Evolutionary conservation across 768 basidiomycete genomes (phyloP).

Genomic region (Mycena sanguinolenta): DNA sequence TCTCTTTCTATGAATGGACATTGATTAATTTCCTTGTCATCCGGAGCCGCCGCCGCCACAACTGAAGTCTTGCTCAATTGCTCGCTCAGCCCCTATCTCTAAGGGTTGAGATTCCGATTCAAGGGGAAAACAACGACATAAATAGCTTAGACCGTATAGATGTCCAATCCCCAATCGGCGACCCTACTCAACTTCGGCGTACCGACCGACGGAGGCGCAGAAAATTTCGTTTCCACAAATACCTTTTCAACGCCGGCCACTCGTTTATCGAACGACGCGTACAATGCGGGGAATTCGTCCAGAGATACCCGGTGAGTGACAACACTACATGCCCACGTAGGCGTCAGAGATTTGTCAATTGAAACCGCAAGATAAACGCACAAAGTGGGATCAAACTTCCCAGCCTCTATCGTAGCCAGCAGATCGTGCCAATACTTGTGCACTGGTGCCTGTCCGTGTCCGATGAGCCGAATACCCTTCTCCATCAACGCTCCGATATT

Average conservation of each 20-base stretch:
- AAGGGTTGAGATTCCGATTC: no score
- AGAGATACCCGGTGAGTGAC: conserved; percentile 70
- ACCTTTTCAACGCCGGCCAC: conserved; percentile 73
- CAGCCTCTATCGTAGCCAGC: conserved; percentile 71
- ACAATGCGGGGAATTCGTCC: conserved; percentile 77
- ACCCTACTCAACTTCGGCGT: conserved; percentile 68
- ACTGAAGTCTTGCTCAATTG: no score
- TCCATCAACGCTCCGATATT: conserved; percentile 85
- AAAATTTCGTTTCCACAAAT: conserved; percentile 79
- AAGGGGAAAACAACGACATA: no score
- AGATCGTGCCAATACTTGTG: conserved; percentile 83
- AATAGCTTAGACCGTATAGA: conserved; percentile 3
- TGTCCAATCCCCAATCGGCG: conserved; percentile 54
- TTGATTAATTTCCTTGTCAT: no score
- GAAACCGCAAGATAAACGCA: conserved; percentile 35
- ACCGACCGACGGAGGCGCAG: conserved; percentile 57
- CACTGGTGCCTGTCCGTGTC: conserved; percentile 82
- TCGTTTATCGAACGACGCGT: conserved; percentile 73
- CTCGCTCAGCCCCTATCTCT: no score
- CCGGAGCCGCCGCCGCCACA: no score
- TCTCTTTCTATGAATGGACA: no score
- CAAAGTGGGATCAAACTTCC: conserved; percentile 77
- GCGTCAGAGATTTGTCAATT: neutral
- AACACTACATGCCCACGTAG: conserved; percentile 51
- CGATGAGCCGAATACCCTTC: conserved; percentile 78